Base-by-base conservation (phyloP, 441 rosid genomes). In the Gossypium gossypioides region DNA sequence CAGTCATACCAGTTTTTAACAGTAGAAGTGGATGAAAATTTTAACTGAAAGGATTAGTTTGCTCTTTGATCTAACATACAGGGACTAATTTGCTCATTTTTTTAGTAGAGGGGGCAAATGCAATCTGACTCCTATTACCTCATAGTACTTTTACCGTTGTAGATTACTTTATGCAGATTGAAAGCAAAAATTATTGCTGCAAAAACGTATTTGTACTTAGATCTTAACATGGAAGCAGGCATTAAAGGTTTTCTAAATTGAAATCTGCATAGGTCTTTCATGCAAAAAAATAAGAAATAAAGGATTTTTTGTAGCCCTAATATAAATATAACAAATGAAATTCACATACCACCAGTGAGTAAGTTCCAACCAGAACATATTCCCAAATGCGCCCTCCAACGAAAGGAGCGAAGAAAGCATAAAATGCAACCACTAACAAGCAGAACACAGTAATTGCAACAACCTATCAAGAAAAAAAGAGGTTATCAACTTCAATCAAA, bases 361-460 rank as follows among this genome's bases (percentile, higher is more conserved):
- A 87, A 48, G 84, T 75, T 24, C 76, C 86, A 25, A 82, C 68
- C 54, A 87, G 72, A 65, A 72, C 73, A 44, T 80, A 87, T 71
- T 89, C 91, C 91, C 90, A 89, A 55, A 83, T 68, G 59, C 65
- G 90, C 48, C 94, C 90, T 61, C 94, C 91, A 58, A 85, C 82
- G 65, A 87, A 89, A 51, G 91, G 94, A 21, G 90, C 87, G 61
- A 89, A 87, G 79, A 89, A 89, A 34, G 94, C 90, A 84, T 89
- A 89, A 76, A 82, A 89, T 0, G 91, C 94, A 4, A 89, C 85
- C 68, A 82, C 87, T 76, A 89, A 74, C 69, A 87, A 82, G 80
- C 91, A 87, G 81, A 86, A 89, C 70, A 89, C 91, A 1, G 94
- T 89, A 71, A 87, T 86, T 32, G 94, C 94, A 79, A 89, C 81